A percentile compares a stretch with the other conserved stretches of the same genome.
phyloP scores from a whole-genome alignment of 23 red algal species.

The Cyanidiococcus yangmingshanensis region DNA sequence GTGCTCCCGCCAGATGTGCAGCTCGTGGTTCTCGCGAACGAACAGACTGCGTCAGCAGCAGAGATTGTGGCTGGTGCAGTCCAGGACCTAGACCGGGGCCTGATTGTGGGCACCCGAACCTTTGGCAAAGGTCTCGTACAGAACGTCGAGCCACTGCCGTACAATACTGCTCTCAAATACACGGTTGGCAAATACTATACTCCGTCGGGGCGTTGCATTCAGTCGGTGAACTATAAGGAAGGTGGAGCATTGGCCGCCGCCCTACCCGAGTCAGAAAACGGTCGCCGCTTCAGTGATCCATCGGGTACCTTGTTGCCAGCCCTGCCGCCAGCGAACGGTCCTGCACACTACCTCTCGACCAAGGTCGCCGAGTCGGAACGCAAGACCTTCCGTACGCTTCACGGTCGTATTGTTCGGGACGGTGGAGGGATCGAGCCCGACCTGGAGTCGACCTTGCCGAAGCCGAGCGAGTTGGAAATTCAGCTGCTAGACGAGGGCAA shows the following conservation, averaged over 20 bases:
- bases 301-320: conserved; percentile 25
- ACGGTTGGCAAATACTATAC: conserved; percentile 98
- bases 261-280: conserved; percentile 22
- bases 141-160: conserved; percentile 77
- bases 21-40: conserved; percentile 71
- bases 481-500: conserved; percentile 50
- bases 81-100: conserved; percentile 74
- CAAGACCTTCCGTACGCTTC: conserved; percentile 52
- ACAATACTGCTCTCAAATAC: conserved; percentile 80
- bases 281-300: conserved; percentile 26
- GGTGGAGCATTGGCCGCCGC: background rate
- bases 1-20: conserved; percentile 28
- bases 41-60: conserved; percentile 66
- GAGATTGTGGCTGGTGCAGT: conserved; percentile 93
- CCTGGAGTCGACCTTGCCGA: conserved; percentile 26
- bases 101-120: conserved; percentile 68
- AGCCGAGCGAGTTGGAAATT: conserved; percentile 54
- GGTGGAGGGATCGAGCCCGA: conserved; percentile 92
- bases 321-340: conserved; percentile 1
- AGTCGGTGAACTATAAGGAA: conserved; percentile 68
- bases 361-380: conserved; percentile 23
- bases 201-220: conserved; percentile 91
- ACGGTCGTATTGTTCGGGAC: conserved; percentile 67
- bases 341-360: background rate
- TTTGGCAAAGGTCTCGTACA: conserved; percentile 98